These are phyloP conservation scores for Echites panduratus DNA, from an alignment of 257 asterid species.

Conservation along the genomic window DNA sequence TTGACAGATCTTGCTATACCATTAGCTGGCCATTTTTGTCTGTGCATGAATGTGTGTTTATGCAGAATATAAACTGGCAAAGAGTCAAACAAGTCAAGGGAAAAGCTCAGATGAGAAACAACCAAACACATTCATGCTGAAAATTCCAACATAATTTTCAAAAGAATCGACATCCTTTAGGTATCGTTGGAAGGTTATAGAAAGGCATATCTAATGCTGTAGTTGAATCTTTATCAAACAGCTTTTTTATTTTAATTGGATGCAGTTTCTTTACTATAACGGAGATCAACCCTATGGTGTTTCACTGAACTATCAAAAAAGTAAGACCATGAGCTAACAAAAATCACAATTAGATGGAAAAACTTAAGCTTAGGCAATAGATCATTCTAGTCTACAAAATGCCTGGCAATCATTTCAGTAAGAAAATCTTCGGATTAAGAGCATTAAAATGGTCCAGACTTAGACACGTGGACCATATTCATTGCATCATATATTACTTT, in stretches of 20 bases:
- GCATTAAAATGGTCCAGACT: too few species aligned
- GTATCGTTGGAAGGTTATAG: neutral
- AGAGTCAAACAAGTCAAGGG: neutral
- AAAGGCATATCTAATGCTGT: neutral
- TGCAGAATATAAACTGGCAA: neutral
- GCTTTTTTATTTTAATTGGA: neutral
- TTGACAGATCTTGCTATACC: neutral
- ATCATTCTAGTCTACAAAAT: neutral
- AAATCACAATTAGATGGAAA: neutral
- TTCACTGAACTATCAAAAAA: neutral
- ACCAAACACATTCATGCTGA: neutral
- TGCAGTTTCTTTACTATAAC: neutral
- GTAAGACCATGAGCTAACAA: neutral
- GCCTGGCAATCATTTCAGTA: neutral
- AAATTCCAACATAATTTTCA: neutral
- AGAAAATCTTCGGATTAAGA: neutral
- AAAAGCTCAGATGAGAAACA: neutral
- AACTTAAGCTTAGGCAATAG: neutral
- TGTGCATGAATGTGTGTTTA: neutral
- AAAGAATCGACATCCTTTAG: neutral
- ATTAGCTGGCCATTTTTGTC: neutral
- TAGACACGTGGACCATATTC: neutral
- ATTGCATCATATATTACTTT: neutral
- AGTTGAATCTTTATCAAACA: neutral
- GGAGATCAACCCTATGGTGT: neutral